Evolutionary conservation across 2,329 filamentous ascomycete species (phyloP).

Genomic region (Meredithiella fracta): DNA sequence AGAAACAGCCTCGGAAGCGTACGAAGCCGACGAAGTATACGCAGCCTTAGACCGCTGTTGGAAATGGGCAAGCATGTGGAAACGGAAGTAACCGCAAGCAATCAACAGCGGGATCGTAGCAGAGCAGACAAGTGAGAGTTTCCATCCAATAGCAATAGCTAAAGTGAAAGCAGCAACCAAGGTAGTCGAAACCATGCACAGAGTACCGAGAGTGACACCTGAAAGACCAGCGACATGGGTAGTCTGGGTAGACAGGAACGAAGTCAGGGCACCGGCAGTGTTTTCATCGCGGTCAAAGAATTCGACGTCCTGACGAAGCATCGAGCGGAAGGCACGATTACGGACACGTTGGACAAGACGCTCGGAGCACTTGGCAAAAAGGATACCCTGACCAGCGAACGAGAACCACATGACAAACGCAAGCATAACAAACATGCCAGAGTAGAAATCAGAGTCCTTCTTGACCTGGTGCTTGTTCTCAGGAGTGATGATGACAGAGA

Average conservation of each 20-base stretch:
- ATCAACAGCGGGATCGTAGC: conserved; percentile 62
- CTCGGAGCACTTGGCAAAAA: conserved; percentile 78
- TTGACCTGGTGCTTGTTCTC: conserved; percentile 40
- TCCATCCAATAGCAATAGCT: conserved; percentile 67
- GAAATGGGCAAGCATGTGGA: conserved; percentile 69
- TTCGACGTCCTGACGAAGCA: conserved; percentile 80
- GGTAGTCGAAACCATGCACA: conserved; percentile 66
- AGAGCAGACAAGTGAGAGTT: conserved; percentile 68
- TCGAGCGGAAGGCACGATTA: conserved; percentile 64
- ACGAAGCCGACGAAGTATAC: conserved; percentile 67
- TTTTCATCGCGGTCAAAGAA: conserved; percentile 89
- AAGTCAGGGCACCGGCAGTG: conserved; percentile 72
- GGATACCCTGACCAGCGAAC: conserved; percentile 50
- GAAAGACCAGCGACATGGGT: conserved; percentile 79
- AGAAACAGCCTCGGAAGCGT: conserved; percentile 83
- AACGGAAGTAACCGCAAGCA: conserved; percentile 71
- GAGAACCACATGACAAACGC: conserved; percentile 56
- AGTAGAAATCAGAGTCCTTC: conserved; percentile 68
- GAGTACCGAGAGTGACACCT: conserved; percentile 71
- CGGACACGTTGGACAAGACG: conserved; percentile 68
- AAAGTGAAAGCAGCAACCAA: conserved; percentile 57
- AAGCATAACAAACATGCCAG: conserved; percentile 74
- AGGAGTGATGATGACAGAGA: conserved; percentile 38
- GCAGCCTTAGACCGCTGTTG: conserved; percentile 62
- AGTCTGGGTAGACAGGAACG: conserved; percentile 76